phyloP scores from a whole-genome alignment of 352 stramenopile genomes.

The Phytophthora hibernalis region DNA sequence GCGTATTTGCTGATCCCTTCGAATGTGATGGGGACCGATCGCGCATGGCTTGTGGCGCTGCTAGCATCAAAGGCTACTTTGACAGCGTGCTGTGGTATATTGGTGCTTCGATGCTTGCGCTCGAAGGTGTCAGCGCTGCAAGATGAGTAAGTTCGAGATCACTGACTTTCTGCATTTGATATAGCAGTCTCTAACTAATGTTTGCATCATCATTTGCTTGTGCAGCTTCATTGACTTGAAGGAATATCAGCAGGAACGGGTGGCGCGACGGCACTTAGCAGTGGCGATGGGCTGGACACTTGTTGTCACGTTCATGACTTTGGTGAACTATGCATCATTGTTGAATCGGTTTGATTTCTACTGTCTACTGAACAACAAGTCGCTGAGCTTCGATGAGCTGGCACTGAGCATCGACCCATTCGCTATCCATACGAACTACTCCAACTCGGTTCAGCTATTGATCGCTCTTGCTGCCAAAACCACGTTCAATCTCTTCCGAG shows the following conservation, averaged over 20 bases:
- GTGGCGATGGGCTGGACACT: slow-evolving; percentile 49
- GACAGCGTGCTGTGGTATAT: slow-evolving; percentile 35
- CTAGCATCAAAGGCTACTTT: slow-evolving; percentile 50
- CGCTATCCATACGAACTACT: slow-evolving; percentile 45
- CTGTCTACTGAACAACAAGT: slow-evolving; percentile 46
- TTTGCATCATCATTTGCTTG: slow-evolving; percentile 8
- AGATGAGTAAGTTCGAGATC: slow-evolving; percentile 58
- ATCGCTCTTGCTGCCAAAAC: slow-evolving; percentile 59
- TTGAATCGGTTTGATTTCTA: slow-evolving; percentile 66
- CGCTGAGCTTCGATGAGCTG: slow-evolving; percentile 44
- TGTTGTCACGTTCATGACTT: slow-evolving; percentile 52
- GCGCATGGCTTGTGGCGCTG: slow-evolving; percentile 54
- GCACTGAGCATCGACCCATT: slow-evolving; percentile 54
- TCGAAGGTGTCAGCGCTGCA: slow-evolving; percentile 67
- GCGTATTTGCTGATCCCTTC: slow-evolving; percentile 45
- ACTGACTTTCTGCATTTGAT: not conserved
- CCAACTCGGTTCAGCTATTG: slow-evolving; percentile 47
- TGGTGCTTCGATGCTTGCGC: slow-evolving; percentile 51
- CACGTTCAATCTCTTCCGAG: slow-evolving; percentile 66
- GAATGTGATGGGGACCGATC: slow-evolving; percentile 49
- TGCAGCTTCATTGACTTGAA: slow-evolving; percentile 73
- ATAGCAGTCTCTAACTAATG: not conserved
- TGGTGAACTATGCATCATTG: slow-evolving; percentile 66
- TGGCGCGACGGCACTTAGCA: slow-evolving; percentile 49
- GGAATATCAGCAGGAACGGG: slow-evolving; percentile 65